Evolutionary conservation across 495 filamentous ascomycete species (phyloP).

Genomic region (Xylaria bambusicola): DNA sequence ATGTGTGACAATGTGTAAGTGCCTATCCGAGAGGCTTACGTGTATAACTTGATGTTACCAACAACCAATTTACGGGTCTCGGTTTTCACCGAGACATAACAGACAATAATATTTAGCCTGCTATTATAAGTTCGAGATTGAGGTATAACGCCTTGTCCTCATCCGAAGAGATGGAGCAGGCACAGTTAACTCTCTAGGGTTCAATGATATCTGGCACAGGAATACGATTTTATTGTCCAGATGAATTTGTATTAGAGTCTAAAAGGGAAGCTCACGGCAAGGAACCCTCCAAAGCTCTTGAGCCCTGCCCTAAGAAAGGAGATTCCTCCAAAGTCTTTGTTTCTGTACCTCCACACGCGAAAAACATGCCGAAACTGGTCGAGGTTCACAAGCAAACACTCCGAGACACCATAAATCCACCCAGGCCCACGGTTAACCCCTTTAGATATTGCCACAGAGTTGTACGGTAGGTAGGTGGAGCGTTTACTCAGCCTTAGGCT

Average conservation of each 20-base stretch:
- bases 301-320: constrained; percentile 42
- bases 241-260: constrained; percentile 50
- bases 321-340: constrained; percentile 40
- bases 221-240: constrained; percentile 43
- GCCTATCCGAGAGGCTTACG: too few relatives aligned
- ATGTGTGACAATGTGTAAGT: too few relatives aligned
- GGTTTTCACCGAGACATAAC: too few relatives aligned
- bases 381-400: constrained; percentile 53
- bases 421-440: constrained; percentile 33
- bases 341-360: constrained; percentile 44
- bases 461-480: constrained; percentile 31
- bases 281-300: constrained; percentile 47
- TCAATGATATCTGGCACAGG: constrained; percentile 20
- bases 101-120: too few relatives aligned
- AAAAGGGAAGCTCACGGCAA: constrained; percentile 49
- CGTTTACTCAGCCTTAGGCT: constrained; percentile 55
- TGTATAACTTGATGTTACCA: too few relatives aligned
- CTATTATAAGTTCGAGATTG: too few relatives aligned
- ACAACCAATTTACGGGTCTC: too few relatives aligned
- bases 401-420: constrained; percentile 56
- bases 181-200: too few relatives aligned
- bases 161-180: too few relatives aligned
- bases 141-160: too few relatives aligned
- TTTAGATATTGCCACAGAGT: constrained; percentile 35
- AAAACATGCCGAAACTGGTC: constrained; percentile 56